Base-by-base conservation (phyloP, 306 rosid species). In the Pyrus bretschneideri region DNA sequence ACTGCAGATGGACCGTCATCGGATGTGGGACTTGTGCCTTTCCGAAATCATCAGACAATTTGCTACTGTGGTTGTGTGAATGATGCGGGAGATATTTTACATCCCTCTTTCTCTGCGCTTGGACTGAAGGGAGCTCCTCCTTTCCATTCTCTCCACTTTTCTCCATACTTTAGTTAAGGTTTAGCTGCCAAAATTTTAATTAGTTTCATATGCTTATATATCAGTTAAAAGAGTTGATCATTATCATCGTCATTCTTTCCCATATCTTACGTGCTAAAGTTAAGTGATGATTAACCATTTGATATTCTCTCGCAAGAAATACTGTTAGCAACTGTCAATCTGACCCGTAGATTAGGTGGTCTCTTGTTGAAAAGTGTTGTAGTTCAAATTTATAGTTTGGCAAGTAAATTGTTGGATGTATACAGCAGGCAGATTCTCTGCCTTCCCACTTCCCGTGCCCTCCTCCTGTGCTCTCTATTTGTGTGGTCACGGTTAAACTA, bases 101-200 rank as follows among this genome's bases (percentile, higher is more conserved):
- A 55, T 69, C 89, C 79, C 85, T 69, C 87, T 83, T 86, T 78
- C 82, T 83, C 87, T 83, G 58, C 84, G 87, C 89, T 86, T 86
- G 89, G 89, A 86, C 87, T 86, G 89, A 86, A 86, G 87, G 89
- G 89, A 86, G 89, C 89, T 83, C 89, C 89, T 85, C 86, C 86
- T 76, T 67, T 67, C 38, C 69, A 74, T 78, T 74, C 18, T 44
- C 23, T 69, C 62, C 76, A 64, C 33, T 42, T 54, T 61, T n/a
- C 65, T 76, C 59, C 62, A n/a, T 57, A 25, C 4, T 25, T 57
- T 9, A 57, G 25, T 57, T 57, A 57, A 49, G 19, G 19, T 49
- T 49, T 19, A 54, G 60, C 23, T 54, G 23, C 60, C 60, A 54
- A 21, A 54, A 3, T 0, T 49, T 54, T 49, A 15, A 15, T 49